Evolutionary conservation across 1,139 yeast genomes (phyloP), one percentile per base, ranked within the genome.

Genomic region (Suhomyces ambrosiae): DNA sequence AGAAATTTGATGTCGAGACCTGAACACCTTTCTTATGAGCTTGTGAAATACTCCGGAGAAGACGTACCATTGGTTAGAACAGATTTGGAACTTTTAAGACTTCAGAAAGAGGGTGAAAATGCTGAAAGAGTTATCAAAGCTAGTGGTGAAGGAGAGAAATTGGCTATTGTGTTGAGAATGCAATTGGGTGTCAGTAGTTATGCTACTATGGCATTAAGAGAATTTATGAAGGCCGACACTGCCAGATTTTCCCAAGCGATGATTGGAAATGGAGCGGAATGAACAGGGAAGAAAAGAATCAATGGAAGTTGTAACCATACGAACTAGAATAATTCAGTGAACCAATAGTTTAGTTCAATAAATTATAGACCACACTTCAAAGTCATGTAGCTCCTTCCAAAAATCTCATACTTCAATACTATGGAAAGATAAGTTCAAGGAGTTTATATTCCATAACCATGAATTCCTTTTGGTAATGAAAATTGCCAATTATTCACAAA

Each of bases 151-250:
- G 85, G 81, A 18, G 61, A 63, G 4, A 81, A 77, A 44, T 68
- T 73, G 2, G 97, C 96, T 0, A 81, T 90, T 8, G 73, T 90
- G 8, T 62, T 94, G 44, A 81, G 76, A 49, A 73, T 94, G 74
- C 86, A 82, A 56, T 71, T 94, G 41, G 94, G 89, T 2, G 82
- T 86, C 6, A 85, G 97, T 32, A 83, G 95, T 5, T 94, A 94
- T 61, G 99, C 99, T 2, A 94, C 99, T 0, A 94, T 94, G 98
- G 96, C 97, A 0, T 67, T 94, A 38, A 76, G 98, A 53, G 98
- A 92, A 58, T 79, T 85, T 38, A 85, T 87, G 95, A 85, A 84
- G 58, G 70, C 80, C 17, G 95, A 87, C 46, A 85, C 95, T 3
- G 75, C 88, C 27, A 78, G 89, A 30, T 60, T 66, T 37, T 55